Evolutionary conservation across 2,329 filamentous ascomycete genomes (phyloP), one percentile per base, ranked within the genome.

Genomic region (Aspergillus quadricinctus): DNA sequence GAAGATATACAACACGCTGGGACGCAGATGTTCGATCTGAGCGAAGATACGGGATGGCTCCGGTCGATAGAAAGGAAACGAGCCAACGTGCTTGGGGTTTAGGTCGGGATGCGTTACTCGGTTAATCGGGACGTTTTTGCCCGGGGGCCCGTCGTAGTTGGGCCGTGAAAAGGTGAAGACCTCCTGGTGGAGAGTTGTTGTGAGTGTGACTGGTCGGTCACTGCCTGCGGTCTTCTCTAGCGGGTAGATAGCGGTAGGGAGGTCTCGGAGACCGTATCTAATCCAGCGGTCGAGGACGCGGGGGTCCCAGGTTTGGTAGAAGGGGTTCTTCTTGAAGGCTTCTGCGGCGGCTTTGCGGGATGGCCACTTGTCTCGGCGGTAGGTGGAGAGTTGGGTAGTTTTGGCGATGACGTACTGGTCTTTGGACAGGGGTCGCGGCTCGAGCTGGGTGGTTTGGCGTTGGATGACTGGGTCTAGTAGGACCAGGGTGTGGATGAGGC

Each of bases 171-270:
- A 80, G 14, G 77, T 79, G 57, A 79, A 79, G 55, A 94, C 88
- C 77, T 96, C 91, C 69, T 96, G 90, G 71, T 96, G 89, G 66
- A 92, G 91, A 0, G 90, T 88, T 0, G 93, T 97, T 1, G 84
- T 83, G 2, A 80, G 80, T 0, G 90, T 93, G 1, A 92, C 87
- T 0, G 82, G 73, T 0, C 85, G 63, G 17, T 65, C 57, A 27
- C 45, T 49, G 37, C 58, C 50, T 23, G 55, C 55, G 7, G 61
- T 57, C 41, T 63, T 57, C 10, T 66, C 59, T 4, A 71, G 60
- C 4, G 69, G 69, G 60, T 76, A 61, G 52, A 74, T 69, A n/a
- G 69, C 65, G 0, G 89, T 91, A 2, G 90, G 89, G 2, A 87
- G 78, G 17, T 88, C 81, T n/a, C 89, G 83, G n/a, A 97, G 76